Conservation (phyloP, 306 rosid genomes). For the Dalbergia oliveri region DNA sequence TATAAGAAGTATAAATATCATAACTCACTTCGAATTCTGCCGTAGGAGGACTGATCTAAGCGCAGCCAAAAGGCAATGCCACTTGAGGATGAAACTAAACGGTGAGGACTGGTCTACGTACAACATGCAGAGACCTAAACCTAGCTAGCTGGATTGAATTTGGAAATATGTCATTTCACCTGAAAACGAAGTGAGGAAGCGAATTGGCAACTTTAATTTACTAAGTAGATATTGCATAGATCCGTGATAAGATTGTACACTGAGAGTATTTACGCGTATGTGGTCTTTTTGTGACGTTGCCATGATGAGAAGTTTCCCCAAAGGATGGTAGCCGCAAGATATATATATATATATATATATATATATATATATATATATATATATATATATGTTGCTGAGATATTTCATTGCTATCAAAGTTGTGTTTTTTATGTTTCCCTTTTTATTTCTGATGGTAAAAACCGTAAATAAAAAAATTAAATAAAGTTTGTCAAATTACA, state of each 20-base stretch:
- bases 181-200: slow-evolving; percentile 26
- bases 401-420: too few species aligned
- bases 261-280: background rate
- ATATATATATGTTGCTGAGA: too few species aligned
- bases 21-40: slow-evolving; percentile 31
- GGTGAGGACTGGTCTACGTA: too few species aligned
- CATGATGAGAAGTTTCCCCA: background rate
- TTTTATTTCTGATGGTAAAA: too few species aligned
- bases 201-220: background rate
- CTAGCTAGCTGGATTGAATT: background rate
- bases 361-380: too few species aligned
- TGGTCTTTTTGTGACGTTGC: background rate
- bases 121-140: background rate
- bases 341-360: too few species aligned
- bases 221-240: background rate
- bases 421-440: background rate
- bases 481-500: too few species aligned
- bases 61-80: slow-evolving; percentile 1
- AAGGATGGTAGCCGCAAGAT: background rate
- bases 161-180: background rate
- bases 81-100: slow-evolving; percentile 13
- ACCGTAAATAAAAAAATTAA: too few species aligned
- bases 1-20: too few species aligned
- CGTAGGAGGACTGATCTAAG: background rate
- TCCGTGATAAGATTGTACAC: slow-evolving; percentile 10